Conservation (phyloP, 164 flowering plant genomes). For the Sextonia rubra region DNA sequence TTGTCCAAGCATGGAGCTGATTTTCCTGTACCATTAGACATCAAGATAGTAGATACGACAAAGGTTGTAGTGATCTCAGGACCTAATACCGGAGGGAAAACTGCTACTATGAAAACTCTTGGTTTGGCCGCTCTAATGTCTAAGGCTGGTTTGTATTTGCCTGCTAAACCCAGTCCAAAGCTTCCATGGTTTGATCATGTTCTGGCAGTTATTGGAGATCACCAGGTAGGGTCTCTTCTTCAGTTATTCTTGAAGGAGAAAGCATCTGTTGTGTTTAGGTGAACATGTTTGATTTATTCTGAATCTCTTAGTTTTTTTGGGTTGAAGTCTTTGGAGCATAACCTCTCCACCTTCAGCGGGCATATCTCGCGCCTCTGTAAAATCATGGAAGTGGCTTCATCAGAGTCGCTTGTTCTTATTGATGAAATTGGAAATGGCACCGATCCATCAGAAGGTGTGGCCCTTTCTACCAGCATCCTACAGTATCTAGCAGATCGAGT, state of each 20-base stretch:
- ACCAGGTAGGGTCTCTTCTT: constrained; percentile 64
- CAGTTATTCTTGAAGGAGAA: constrained; percentile 28
- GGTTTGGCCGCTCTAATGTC: constrained; percentile 87
- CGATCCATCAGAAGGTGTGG: constrained; percentile 96
- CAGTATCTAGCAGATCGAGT: constrained; percentile 63
- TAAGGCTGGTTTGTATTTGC: constrained; percentile 89
- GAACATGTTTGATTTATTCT: constrained; percentile 22
- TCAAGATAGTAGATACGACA: constrained; percentile 46
- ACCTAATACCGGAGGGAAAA: constrained; percentile 96
- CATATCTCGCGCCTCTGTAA: constrained; percentile 72
- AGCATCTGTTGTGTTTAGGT: constrained; percentile 9
- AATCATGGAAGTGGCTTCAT: constrained; percentile 69
- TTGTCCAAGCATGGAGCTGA: constrained; percentile 12
- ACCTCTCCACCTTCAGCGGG: constrained; percentile 94
- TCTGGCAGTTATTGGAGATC: constrained; percentile 93
- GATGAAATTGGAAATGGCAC: constrained; percentile 98
- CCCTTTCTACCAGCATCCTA: constrained; percentile 85
- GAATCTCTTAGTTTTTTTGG: constrained; percentile 33
- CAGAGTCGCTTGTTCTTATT: constrained; percentile 75
- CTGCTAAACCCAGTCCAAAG: constrained; percentile 57
- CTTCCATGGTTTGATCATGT: constrained; percentile 95
- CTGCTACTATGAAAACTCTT: constrained; percentile 92
- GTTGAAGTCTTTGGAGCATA: constrained; percentile 88
- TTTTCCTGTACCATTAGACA: constrained; percentile 78
- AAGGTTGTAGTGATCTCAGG: constrained; percentile 91